Evolutionary conservation across 208 protist genomes (phyloP).

Genomic region (Leishmania mexicana): DNA sequence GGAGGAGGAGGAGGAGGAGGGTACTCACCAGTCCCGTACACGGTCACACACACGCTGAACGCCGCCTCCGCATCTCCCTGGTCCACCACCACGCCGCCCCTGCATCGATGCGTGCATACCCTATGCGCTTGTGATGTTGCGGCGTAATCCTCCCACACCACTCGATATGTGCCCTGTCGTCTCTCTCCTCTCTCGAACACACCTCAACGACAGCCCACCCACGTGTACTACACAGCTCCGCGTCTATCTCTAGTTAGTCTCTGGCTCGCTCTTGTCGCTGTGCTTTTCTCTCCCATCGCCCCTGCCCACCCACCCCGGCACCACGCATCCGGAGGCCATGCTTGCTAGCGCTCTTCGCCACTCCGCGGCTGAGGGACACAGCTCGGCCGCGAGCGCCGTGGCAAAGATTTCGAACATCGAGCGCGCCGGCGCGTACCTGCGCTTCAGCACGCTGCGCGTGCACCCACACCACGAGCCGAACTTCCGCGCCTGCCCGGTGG

Average conservation of each 20-base stretch:
- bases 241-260: background rate
- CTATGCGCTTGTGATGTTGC: background rate
- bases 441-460: conserved; percentile 77
- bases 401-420: conserved; percentile 67
- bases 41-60: background rate
- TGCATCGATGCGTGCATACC: background rate
- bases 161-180: no score
- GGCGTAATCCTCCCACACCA: background rate
- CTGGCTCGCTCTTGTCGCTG: conserved; percentile 8
- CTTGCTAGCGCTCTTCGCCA: conserved; percentile 71
- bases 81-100: background rate
- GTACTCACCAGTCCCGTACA: background rate
- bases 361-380: conserved; percentile 37
- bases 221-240: background rate
- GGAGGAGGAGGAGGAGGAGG: background rate
- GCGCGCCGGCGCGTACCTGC: conserved; percentile 69
- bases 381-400: conserved; percentile 33
- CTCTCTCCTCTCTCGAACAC: background rate
- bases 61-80: background rate
- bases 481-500: conserved; percentile 71
- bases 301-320: background rate
- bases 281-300: background rate
- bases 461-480: conserved; percentile 79
- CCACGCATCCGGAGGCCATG: conserved; percentile 27
- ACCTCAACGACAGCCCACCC: background rate